Conservation (phyloP, 2,329 filamentous ascomycete genomes). For the Rutstroemia sydowiana region DNA sequence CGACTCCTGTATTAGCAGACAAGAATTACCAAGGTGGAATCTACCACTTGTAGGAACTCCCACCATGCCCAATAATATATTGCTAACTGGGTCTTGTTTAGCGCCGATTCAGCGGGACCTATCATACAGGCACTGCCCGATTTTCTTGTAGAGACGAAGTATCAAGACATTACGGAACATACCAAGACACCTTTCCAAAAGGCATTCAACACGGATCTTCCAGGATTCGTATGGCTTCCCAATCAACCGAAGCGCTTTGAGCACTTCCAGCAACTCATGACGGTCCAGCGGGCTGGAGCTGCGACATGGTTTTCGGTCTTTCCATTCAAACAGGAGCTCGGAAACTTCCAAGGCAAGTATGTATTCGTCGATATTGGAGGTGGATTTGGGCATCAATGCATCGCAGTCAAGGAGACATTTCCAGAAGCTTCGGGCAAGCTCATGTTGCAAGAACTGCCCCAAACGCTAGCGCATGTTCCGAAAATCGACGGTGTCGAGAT, state of each 20-base stretch:
- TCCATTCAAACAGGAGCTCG: not conserved
- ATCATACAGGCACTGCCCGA: constrained; percentile 25
- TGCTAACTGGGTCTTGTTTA: not conserved
- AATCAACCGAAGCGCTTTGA: constrained; percentile 1
- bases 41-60: constrained; percentile 16
- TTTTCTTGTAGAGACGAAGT: constrained; percentile 25
- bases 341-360: not conserved
- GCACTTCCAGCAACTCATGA: constrained; percentile 11
- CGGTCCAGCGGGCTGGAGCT: not conserved
- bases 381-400: constrained; percentile 31
- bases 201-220: constrained; percentile 10
- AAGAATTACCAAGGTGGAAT: constrained; percentile 25
- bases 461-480: constrained; percentile 19
- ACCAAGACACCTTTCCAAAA: constrained; percentile 3
- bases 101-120: constrained; percentile 22
- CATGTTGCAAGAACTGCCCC: constrained; percentile 35
- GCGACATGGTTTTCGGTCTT: constrained; percentile 17
- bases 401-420: not conserved
- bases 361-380: constrained; percentile 37
- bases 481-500: constrained; percentile 26
- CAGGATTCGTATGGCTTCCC: constrained; percentile 8
- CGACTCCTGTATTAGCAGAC: constrained; percentile 26
- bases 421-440: not conserved
- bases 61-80: not conserved
- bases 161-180: constrained; percentile 8